Base-by-base conservation (phyloP, 2,329 filamentous ascomycete species). In the Pleurostoma richardsiae region DNA sequence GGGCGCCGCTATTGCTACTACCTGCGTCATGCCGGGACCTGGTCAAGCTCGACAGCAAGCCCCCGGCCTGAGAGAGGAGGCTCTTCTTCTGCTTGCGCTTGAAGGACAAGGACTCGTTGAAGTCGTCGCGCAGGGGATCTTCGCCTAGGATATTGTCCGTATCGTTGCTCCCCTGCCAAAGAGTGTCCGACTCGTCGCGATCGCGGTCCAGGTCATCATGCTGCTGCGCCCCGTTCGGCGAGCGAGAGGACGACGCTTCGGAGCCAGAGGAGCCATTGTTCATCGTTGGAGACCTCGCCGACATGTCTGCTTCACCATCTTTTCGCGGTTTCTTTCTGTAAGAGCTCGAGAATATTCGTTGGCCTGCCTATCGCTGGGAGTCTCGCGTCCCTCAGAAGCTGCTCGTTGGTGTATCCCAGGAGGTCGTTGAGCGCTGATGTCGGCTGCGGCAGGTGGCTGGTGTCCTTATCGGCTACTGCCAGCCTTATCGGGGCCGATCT, bases 21-120 rank as follows among this genome's bases (percentile, higher is more conserved):
- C 44, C 44, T 30, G 47, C 39, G 8, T 44, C 43, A 29, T 41
- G 42, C 11, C 44, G 29, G 6, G 49, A 45, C 5, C 69, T 68
- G 4, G 72, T 69, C 48, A 80, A 57, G 30, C 70, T 66, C n/a
- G 72, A 73, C 48, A 81, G 56, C 49, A 80, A 61, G 29, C 76
- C 70, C 30, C 66, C 64, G 4, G 76, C 68, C 30, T 66, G 66
- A 1, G 76, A 73, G 47, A 73, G 68, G 45, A 69, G 59, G 43
- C 68, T 67, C 40, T 71, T 67, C 49, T 75, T 85, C 55, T 80
- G 76, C 53, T 80, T 85, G 59, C 86, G 82, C 70, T 88, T 89
- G 69, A 89, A 90, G 31, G 85, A 86, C 45, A 87, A 67, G 29
- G 75, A 71, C 42, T 78, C 71, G 46, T 68, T 65, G 31, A 78